phyloP scores from a whole-genome alignment of 331 rosid species.

The Quercus tomentella region DNA sequence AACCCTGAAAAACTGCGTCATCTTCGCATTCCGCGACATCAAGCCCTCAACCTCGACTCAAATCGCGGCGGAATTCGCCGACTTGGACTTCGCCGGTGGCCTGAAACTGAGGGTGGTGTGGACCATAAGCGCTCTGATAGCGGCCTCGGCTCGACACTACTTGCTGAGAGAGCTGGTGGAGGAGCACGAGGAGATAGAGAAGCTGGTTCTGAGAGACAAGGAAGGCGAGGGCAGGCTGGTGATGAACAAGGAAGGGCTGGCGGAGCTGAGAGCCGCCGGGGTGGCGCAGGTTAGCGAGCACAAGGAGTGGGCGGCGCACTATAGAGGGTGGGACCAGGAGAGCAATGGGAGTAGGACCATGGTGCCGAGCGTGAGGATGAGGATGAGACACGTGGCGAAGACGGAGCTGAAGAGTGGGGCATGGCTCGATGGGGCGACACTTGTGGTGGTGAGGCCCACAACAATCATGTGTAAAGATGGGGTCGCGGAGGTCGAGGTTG shows the following conservation, averaged over 20 bases:
- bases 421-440: constrained; percentile 38
- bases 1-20: constrained; percentile 30
- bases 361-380: constrained; percentile 42
- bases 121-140: constrained; percentile 40
- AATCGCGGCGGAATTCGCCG: neutral
- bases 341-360: constrained; percentile 23
- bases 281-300: neutral
- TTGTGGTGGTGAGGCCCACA: constrained; percentile 43
- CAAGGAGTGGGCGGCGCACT: neutral
- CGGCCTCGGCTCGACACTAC: constrained; percentile 49
- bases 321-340: neutral
- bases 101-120: constrained; percentile 38
- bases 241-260: constrained; percentile 25
- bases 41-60: neutral
- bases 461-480: neutral
- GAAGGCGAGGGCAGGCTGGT: constrained; percentile 45
- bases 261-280: neutral
- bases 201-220: constrained; percentile 28
- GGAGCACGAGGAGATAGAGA: constrained; percentile 27
- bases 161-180: constrained; percentile 31
- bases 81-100: constrained; percentile 21
- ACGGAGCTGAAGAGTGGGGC: constrained; percentile 28
- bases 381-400: constrained; percentile 35
- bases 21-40: constrained; percentile 30
- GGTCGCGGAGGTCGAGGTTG: neutral